Evolutionary conservation across 1,284 basidiomycete species (phyloP), one percentile per base, ranked within the genome.

Genomic region (Athelia sp.): DNA sequence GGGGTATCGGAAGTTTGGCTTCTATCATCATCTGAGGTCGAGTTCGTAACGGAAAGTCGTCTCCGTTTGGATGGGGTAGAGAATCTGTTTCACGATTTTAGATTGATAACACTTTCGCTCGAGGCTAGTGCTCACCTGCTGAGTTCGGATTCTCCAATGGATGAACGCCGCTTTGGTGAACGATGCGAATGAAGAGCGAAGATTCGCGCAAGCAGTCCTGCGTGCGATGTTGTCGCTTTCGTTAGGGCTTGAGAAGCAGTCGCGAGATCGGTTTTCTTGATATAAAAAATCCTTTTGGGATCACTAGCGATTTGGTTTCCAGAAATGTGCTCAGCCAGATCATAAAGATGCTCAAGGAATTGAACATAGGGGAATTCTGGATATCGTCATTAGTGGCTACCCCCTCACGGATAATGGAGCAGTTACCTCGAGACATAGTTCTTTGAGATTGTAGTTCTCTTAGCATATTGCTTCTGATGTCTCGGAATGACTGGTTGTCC

Each of bases 331-430:
- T 71, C 62, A 10, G 67, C 62, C 13, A 80, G 63, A 24, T 70
- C 65, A 49, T 71, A 70, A 3, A 81, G 60, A 34, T 77, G 74
- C 19, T 78, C 74, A 11, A 79, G 54, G 58, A 82, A 82, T 4
- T 70, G 68, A 18, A 66, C 67, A 4, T 72, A 66, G 3, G 81
- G 79, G 54, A 84, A 83, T 24, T 75, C 81, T 83, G 51, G n/a
- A 10, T 15, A 43, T 49, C 34, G 34, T 31, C 11, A 18, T 18
- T 22, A 10, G 40, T 29, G 45, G 32, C 38, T 14, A 22, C 26
- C 17, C 15, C 8, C 9, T 46, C n/a, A 6, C 1, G 38, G 29
- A 38, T 19, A 26, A 23, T 1, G 14, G 45, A 19, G 14, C 50
- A 17, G 53, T 68, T 42, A 79, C 82, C 78, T 70, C 75, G 71